A percentile compares a stretch with the other conserved stretches of the same genome.
Conservation (phyloP, 1,284 basidiomycete species). For the Leucoagaricus sp. region DNA sequence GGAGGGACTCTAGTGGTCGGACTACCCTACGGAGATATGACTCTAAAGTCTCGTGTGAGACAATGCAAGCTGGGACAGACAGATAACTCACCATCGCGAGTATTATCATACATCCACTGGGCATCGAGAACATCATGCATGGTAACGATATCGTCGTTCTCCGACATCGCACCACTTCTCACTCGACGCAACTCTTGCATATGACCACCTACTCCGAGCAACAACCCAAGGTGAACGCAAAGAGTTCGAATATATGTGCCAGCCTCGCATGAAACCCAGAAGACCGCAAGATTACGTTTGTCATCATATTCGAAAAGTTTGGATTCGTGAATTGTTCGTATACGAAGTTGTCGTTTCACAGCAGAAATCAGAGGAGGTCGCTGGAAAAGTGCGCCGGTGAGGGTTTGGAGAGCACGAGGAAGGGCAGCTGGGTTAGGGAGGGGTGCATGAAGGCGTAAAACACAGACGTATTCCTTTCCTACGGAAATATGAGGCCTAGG, state of each 20-base stretch:
- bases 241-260: constrained; percentile 98
- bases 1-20: constrained; percentile 91
- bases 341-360: constrained; percentile 97
- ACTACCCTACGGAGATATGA: constrained; percentile 96
- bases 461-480: constrained; percentile 99
- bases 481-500: constrained; percentile 16
- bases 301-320: constrained; percentile 98
- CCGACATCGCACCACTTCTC: constrained; percentile 93
- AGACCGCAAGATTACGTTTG: constrained; percentile 94
- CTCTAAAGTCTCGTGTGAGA: constrained; percentile 52
- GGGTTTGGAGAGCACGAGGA: constrained; percentile 92
- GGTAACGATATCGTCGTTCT: constrained; percentile 98
- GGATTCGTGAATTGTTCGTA: constrained; percentile 97
- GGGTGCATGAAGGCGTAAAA: constrained; percentile 87
- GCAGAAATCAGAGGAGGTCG: constrained; percentile 98
- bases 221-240: constrained; percentile 94
- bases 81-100: constrained; percentile 80
- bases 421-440: constrained; percentile 85
- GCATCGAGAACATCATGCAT: constrained; percentile 99
- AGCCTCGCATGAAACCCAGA: constrained; percentile 99
- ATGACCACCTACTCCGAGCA: constrained; percentile 97
- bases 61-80: not conserved
- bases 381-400: constrained; percentile 99
- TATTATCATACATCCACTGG: constrained; percentile 99
- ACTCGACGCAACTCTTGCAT: constrained; percentile 99